Evolutionary conservation across 805 yeast genomes (phyloP), one percentile per base, ranked within the genome.

Genomic region (Naumovozyma baii): DNA sequence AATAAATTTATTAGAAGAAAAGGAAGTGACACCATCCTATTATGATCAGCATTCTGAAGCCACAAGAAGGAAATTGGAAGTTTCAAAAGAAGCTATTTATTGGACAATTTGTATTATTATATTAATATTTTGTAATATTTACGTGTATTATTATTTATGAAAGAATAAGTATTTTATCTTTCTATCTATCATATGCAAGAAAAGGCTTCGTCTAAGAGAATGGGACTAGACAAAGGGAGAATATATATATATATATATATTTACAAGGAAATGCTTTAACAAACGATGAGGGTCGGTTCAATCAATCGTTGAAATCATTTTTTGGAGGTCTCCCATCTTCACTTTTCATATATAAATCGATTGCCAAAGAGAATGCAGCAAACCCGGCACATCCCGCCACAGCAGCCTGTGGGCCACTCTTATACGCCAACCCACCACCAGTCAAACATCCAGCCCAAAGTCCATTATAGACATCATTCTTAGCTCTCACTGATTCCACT

Each of bases 321-420:
- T 69, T 57, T 15, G 96, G 96, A 18, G 96, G 96, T 36, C 74
- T 73, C 3, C 78, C 77, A 54, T 79, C 72, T 49, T 86, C 96
- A 49, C 83, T 76, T 51, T 87, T 73, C 80, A 87, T 71, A 53
- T 87, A 87, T 48, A 83, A 60, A 57, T 87, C 96, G 42, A 86
- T 63, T 31, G 94, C 94, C 3, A 85, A 78, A 40, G 92, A 80
- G 61, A 90, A 90, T 7, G 94, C 95, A 3, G 96, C 96, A 66
- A 90, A 90, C 3, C 96, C 97, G 22, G 94, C 96, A 68, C 96
- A 90, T 1, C 97, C 97, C 42, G 86, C 58, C 19, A 78, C 51
- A 0, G 95, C 90, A 20, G 94, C 92, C 51, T 80, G 86, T 1
- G 97, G 97, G 1, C 97, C 97, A 33, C 88, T 76, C 55, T 83